Conservation (phyloP, 1,284 basidiomycete genomes). For the Dichomitus squalens region DNA sequence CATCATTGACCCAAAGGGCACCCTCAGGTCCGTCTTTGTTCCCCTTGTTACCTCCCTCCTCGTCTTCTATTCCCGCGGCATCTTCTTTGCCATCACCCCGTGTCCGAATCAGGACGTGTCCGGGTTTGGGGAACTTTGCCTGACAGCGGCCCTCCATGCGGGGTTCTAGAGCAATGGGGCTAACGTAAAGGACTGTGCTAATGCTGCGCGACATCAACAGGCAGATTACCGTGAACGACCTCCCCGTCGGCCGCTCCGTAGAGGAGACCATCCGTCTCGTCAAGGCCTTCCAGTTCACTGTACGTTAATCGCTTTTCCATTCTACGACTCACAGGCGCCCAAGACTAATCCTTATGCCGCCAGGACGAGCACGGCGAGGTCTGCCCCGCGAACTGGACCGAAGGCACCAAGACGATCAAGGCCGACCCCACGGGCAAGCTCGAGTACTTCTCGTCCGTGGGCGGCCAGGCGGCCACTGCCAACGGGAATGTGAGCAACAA, state of each 20-base stretch:
- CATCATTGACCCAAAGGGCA: slow-evolving; percentile 88
- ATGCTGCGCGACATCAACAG: slow-evolving; percentile 36
- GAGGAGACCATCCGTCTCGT: slow-evolving; percentile 88
- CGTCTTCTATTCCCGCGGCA: background rate
- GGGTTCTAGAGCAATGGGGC: no score
- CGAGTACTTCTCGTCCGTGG: slow-evolving; percentile 68
- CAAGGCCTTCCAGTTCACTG: slow-evolving; percentile 90
- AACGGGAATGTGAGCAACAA: slow-evolving; percentile 38
- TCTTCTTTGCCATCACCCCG: no score
- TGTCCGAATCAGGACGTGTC: background rate
- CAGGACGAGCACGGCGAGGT: slow-evolving; percentile 89
- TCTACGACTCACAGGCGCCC: no score
- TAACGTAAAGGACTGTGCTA: background rate
- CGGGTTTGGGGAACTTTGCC: background rate
- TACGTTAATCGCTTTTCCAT: slow-evolving; percentile 37
- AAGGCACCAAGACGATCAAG: slow-evolving; percentile 78
- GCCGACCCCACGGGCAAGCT: slow-evolving; percentile 70
- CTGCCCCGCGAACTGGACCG: slow-evolving; percentile 87
- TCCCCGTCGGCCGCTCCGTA: slow-evolving; percentile 89
- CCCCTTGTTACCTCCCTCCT: background rate
- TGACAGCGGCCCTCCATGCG: no score
- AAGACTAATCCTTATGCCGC: background rate
- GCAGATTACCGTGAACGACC: slow-evolving; percentile 87
- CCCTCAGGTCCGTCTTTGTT: slow-evolving; percentile 52
- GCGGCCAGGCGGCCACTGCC: slow-evolving; percentile 25